Base-by-base conservation (phyloP, 1,139 yeast genomes). In the Geotrichum citri-aurantii region DNA sequence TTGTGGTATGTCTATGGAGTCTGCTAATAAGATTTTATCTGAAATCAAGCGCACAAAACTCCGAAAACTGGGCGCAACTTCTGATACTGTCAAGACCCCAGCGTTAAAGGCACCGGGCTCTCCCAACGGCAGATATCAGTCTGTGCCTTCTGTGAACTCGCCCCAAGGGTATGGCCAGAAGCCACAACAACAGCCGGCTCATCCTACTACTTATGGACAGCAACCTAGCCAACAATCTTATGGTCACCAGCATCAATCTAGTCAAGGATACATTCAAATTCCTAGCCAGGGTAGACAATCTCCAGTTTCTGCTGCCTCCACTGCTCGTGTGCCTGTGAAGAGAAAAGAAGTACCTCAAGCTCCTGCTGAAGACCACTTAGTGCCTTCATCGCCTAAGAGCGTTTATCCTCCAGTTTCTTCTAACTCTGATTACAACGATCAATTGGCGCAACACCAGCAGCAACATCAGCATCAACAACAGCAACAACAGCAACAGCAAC, bases 1-100 rank as follows among this genome's bases (percentile, higher is more conserved):
- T 73, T 93, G 99, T 77, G 99, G 99, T 60, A 92, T 93, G 96
- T 83, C 97, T 1, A 90, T 93, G 93, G 97, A 90, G 69, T 88
- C 88, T 83, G 98, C 98, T 3, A 91, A 90, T 68, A 88, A 87
- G 71, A 89, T 93, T 62, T 76, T 93, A 62, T 84, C 84, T 62
- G 90, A 97, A 5, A 91, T 93, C 69, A 86, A 88, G 69, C 83
- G 87, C 48, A 86, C 97, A 1, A 86, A 88, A 68, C 81, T 78
- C 60, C 71, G 76, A 56, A 71, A 71, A 63, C 42, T 12, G n/a
- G 14, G 42, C 14, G 74, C 72, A 42, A 66, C 72, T 19, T 52
- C 54, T 11, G 52, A 55, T 42, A 33, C 40, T 19, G 26, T 14
- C 19, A 37, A 33, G 21, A 27, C 47, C 23, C 37, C 53, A 4